phyloP scores from a whole-genome alignment of 2,329 filamentous ascomycete species.

The Fusarium verrucosum region DNA sequence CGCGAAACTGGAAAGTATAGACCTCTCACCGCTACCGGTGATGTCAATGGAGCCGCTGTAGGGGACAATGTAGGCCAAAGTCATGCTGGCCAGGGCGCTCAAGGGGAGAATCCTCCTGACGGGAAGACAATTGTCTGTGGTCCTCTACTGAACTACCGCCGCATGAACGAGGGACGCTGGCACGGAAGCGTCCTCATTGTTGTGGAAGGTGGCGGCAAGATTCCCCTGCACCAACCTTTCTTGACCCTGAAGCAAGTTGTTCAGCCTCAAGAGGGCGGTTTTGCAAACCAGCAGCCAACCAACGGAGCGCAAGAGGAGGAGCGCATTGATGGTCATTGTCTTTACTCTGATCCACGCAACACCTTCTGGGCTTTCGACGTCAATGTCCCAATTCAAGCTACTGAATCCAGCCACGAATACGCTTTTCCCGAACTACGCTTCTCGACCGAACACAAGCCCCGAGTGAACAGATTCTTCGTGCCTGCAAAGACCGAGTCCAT shows the following conservation, averaged over 20 bases:
- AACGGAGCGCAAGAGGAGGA: slow-evolving; percentile 56
- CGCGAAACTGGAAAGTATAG: slow-evolving; percentile 52
- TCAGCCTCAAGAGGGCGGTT: slow-evolving; percentile 31
- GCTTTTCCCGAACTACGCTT: slow-evolving; percentile 72
- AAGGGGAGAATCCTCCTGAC: slow-evolving; percentile 47
- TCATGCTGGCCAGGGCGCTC: slow-evolving; percentile 33
- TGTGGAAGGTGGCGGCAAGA: slow-evolving; percentile 73
- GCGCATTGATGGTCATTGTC: slow-evolving; percentile 53
- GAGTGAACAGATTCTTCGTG: slow-evolving; percentile 80
- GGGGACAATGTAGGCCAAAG: slow-evolving; percentile 42
- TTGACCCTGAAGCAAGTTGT: slow-evolving; percentile 62
- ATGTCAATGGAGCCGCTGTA: slow-evolving; percentile 20
- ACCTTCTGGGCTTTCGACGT: slow-evolving; percentile 96
- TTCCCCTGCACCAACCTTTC: slow-evolving; percentile 66
- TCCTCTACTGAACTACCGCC: slow-evolving; percentile 80
- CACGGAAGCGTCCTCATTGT: slow-evolving; percentile 88
- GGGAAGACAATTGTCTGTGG: slow-evolving; percentile 73
- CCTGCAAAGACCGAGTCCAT: slow-evolving; percentile 86
- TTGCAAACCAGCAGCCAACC: slow-evolving; percentile 40
- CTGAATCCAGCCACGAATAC: slow-evolving; percentile 83
- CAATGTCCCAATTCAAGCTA: slow-evolving; percentile 74
- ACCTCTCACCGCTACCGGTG: slow-evolving; percentile 58
- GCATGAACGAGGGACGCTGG: slow-evolving; percentile 78
- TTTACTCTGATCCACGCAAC: slow-evolving; percentile 72
- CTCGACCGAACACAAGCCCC: slow-evolving; percentile 63